Evolutionary conservation across 257 asterid genomes (phyloP), one percentile per base, ranked within the genome.

Genomic region (Penstemon eatonii): DNA sequence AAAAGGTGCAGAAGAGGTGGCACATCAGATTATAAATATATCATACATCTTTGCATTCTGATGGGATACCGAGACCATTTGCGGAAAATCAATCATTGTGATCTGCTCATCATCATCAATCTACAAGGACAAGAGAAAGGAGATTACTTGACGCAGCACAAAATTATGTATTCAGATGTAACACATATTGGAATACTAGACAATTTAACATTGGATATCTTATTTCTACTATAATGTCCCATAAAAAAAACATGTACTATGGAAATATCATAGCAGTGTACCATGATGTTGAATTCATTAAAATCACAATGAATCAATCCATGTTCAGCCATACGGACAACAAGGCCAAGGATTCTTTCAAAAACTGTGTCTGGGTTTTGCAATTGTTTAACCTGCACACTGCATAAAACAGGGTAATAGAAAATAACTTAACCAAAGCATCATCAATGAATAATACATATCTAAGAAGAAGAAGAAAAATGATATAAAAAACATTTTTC

Each of bases 231-330:
- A 25, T 2, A 25, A 25, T 45, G 25, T n/a, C 10, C 25, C 19
- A 67, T 43, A 13, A n/a, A 18, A 45, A 40, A 56, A 66, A 70
- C 59, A 5, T 45, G 66, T 65, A 72, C 42, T 56, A 10, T 15
- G 52, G 60, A 78, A 66, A 76, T 5, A 63, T 57, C 6, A n/a
- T 71, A 47, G 74, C 44, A 61, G 47, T 70, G 63, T 82, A 89
- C 98, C 96, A 93, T 90, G 38, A 93, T 93, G 77, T 93, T 90
- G 69, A 93, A 93, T 70, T 90, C 99, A 70, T 93, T 93, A 77
- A 93, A 93, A 77, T 93, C 99, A 25, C 99, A 93, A 72, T 93
- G 99, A 68, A 93, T 93, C 60, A 93, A 96, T 40, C 99, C 99
- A 53, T 93, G 95, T 85, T 93, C 99, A 37, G 99, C 96, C 65